Evolutionary conservation across 257 asterid species (phyloP), one percentile per base, ranked within the genome.

Genomic region (Sherardia arvensis): DNA sequence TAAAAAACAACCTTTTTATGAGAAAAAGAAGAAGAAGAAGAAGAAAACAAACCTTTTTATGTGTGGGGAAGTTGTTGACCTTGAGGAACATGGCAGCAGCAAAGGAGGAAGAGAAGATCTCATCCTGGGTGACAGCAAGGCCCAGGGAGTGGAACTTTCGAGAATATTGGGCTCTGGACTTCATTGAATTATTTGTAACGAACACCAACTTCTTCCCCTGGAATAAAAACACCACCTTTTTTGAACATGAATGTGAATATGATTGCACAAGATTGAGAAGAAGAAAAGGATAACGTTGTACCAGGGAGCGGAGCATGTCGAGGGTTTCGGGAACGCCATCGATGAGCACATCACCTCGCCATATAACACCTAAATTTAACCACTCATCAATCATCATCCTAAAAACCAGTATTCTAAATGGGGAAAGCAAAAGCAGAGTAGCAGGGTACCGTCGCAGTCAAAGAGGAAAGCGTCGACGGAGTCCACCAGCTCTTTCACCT

Each of bases 61-160:
- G 90, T 71, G 25, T 75, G 10, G 98, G 95, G 75, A 86, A 88
- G 66, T 79, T 53, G 32, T 80, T 86, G 64, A 74, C 80, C 76
- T 88, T 86, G 84, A 91, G 77, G 85, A 81, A 91, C 98, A 85
- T 91, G 57, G 98, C 95, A 5, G 98, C 97, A 36, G 98, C 95
- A 79, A 82, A 91, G 23, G 98, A 91, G 14, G 98, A 88, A 36
- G 95, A 85, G 65, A 91, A 91, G 9, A 91, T 91, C 76, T 91
- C 98, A 20, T 86, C 93, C 98, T 88, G 92, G 74, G 78, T 65
- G 12, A 92, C 95, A n/a, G 85, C 58, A 75, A 92, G 78, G 69
- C 96, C 99, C 49, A 92, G 77, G 27, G 97, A 81, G 21, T 60
- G 78, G 71, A 92, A 92, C 83, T 92, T 92, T 74, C 83, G 71